Percentiles rank a stretch among this genome's conserved stretches.
These are phyloP conservation scores for Vitis hybrid DNA, from an alignment of 177 flowering plant species.

Conservation along the genomic window DNA sequence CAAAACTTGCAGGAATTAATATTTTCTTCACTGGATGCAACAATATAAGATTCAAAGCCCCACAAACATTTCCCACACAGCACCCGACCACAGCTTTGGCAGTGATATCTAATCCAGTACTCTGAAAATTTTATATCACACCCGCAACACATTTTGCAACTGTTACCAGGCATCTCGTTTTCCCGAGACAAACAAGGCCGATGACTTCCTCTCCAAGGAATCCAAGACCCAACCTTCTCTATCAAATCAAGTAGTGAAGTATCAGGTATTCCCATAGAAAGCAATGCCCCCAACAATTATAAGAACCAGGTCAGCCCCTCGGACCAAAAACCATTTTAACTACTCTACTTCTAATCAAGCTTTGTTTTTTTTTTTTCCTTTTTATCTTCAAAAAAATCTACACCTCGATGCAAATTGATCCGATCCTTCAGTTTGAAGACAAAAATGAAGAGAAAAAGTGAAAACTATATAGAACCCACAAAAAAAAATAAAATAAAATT, in stretches of 20 bases:
- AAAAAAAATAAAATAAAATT: slow-evolving; percentile 28
- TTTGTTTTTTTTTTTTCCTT: not conserved
- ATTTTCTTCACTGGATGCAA: slow-evolving; percentile 12
- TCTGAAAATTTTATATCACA: slow-evolving; percentile 35
- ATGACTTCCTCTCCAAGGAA: slow-evolving; percentile 47
- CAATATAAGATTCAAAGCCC: slow-evolving; percentile 25
- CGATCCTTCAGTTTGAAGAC: slow-evolving; percentile 2
- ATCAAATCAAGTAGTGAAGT: slow-evolving; percentile 43
- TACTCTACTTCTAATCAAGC: not conserved
- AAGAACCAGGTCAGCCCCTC: not conserved
- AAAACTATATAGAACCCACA: slow-evolving; percentile 39
- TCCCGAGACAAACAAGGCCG: slow-evolving; percentile 19
- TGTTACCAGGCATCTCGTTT: slow-evolving; percentile 24
- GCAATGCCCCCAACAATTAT: slow-evolving; percentile 8
- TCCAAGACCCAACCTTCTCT: slow-evolving; percentile 64
- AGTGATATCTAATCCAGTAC: slow-evolving; percentile 33
- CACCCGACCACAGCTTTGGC: slow-evolving; percentile 57
- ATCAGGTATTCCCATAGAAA: slow-evolving; percentile 70
- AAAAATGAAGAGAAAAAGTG: slow-evolving; percentile 5
- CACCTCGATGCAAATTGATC: slow-evolving; percentile 4
- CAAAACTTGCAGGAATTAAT: slow-evolving; percentile 64
- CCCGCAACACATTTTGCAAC: slow-evolving; percentile 47
- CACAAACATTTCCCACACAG: slow-evolving; percentile 56
- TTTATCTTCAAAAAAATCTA: slow-evolving; percentile 1
- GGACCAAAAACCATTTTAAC: not conserved